phyloP scores from a whole-genome alignment of 2,329 filamentous ascomycete genomes.

The Daldinia sp. region DNA sequence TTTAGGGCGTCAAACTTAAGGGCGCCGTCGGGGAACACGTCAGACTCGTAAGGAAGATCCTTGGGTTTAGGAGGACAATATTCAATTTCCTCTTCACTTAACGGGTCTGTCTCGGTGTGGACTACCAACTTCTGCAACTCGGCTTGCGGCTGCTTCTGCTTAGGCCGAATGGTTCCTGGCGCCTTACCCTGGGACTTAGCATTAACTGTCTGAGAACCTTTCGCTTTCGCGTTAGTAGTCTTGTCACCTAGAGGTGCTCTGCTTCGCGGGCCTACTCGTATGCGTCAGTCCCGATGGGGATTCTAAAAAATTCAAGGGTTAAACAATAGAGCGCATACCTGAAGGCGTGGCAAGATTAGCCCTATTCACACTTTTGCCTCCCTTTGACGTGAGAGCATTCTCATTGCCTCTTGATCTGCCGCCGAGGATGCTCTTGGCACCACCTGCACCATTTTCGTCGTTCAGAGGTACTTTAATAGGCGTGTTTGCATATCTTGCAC shows the following conservation, averaged over 20 bases:
- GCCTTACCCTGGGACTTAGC: conserved; percentile 69
- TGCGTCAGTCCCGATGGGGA: conserved; percentile 11
- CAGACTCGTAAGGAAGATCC: conserved; percentile 73
- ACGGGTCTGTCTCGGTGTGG: conserved; percentile 58
- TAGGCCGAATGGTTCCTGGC: conserved; percentile 65
- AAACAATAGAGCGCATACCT: conserved; percentile 61
- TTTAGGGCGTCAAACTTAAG: conserved; percentile 67
- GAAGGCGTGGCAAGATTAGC: conserved; percentile 80
- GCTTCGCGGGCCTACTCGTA: conserved; percentile 64
- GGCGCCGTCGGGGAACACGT: conserved; percentile 67
- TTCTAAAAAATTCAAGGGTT: neutral
- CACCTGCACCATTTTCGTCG: conserved; percentile 82
- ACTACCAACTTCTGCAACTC: conserved; percentile 69
- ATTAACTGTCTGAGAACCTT: conserved; percentile 70
- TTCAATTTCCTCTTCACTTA: conserved; percentile 79
- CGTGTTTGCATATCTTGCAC: conserved; percentile 79
- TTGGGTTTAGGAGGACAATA: conserved; percentile 82
- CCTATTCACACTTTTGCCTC: conserved; percentile 57
- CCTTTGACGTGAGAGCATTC: conserved; percentile 61
- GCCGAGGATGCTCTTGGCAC: conserved; percentile 66
- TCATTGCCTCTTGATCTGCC: conserved; percentile 65
- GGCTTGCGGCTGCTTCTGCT: conserved; percentile 61
- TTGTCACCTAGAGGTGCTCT: conserved; percentile 91
- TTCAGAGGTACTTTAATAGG: conserved; percentile 80
- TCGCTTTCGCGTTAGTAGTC: conserved; percentile 92